phyloP scores from a whole-genome alignment of 345 rosid species.

The Sonneratia caseolaris region DNA sequence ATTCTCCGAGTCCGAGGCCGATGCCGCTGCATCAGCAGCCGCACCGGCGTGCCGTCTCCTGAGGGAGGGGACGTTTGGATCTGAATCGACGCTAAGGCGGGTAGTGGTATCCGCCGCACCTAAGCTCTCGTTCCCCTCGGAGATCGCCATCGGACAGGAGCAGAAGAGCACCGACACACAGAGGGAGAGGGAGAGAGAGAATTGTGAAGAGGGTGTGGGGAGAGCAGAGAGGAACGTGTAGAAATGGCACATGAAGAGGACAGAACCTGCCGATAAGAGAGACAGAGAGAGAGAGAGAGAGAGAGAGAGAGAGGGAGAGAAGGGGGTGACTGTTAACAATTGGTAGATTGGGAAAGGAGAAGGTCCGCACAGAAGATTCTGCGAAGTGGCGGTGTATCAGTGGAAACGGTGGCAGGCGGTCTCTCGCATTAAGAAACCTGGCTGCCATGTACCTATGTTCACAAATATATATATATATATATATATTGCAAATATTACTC shows the following conservation, averaged over 20 bases:
- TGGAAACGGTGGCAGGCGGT: not conserved
- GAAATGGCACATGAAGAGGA: not conserved
- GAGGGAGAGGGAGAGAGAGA: not conserved
- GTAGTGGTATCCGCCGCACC: conserved; percentile 13
- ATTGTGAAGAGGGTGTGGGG: not conserved
- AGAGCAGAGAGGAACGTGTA: not conserved
- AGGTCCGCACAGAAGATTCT: not conserved
- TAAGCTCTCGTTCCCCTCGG: conserved; percentile 21
- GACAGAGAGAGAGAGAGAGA: not conserved
- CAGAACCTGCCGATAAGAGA: not conserved
- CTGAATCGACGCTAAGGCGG: conserved; percentile 19
- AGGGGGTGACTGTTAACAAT: not conserved
- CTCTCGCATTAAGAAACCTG: not conserved
- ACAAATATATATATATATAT: no score
- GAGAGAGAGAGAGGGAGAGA: not conserved
- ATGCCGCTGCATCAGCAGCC: not conserved
- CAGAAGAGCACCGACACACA: not conserved
- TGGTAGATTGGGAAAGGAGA: not conserved
- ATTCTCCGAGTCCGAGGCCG: conserved; percentile 7
- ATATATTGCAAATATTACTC: no score
- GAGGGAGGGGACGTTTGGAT: conserved; percentile 35
- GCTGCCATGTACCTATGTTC: no score
- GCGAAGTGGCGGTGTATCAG: not conserved
- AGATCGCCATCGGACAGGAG: conserved; percentile 21
- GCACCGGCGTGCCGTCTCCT: conserved; percentile 23